A percentile compares a stretch with the other conserved stretches of the same genome.
These are phyloP conservation scores for Penstemon barbatus DNA, from an alignment of 257 asterid genomes.

Conservation along the genomic window DNA sequence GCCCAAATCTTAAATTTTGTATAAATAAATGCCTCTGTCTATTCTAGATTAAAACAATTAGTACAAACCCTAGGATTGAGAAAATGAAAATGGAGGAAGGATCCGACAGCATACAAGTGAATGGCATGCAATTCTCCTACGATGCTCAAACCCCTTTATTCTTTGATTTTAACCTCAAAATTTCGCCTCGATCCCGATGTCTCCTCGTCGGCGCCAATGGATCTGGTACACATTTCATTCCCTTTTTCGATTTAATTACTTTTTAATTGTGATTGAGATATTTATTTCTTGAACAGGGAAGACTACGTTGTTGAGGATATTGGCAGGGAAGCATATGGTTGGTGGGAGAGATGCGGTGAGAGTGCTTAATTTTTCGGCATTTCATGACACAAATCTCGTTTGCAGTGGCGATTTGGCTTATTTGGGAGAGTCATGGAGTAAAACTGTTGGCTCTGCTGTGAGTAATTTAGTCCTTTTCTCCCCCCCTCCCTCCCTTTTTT, in stretches of 20 bases:
- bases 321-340: slow-evolving; percentile 99
- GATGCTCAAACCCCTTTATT: slow-evolving; percentile 62
- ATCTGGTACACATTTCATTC: slow-evolving; percentile 54
- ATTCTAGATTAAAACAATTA: neutral
- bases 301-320: slow-evolving; percentile 82
- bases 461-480: slow-evolving; percentile 30
- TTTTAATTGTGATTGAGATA: neutral
- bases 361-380: slow-evolving; percentile 83
- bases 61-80: neutral
- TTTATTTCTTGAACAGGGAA: slow-evolving; percentile 53
- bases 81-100: slow-evolving; percentile 40
- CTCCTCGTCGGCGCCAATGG: slow-evolving; percentile 98
- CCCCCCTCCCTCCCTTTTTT: neutral
- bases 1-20: neutral
- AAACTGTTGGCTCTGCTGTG: slow-evolving; percentile 81
- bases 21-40: neutral
- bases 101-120: slow-evolving; percentile 55
- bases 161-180: slow-evolving; percentile 63
- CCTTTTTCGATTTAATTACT: neutral
- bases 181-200: slow-evolving; percentile 79
- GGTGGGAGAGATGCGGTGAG: slow-evolving; percentile 90
- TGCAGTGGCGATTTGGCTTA: slow-evolving; percentile 89
- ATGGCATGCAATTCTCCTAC: slow-evolving; percentile 87
- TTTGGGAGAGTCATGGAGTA: slow-evolving; percentile 96
- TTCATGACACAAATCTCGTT: slow-evolving; percentile 85